Base-by-base conservation (phyloP, 768 basidiomycete genomes). In the Suillus sp. region DNA sequence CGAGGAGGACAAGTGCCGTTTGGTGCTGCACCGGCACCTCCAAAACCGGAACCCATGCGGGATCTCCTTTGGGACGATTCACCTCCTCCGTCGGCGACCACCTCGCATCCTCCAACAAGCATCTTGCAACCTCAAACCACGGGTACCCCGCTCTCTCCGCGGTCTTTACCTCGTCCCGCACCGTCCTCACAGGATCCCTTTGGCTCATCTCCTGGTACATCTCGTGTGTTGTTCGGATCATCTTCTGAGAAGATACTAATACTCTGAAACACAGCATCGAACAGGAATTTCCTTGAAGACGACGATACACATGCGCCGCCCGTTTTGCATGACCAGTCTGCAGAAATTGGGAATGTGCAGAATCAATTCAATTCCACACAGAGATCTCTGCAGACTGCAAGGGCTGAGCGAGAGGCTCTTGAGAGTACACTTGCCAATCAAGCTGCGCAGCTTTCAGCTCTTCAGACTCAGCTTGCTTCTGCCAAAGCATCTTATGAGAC, bases 401-500 rank as follows among this genome's bases (percentile, higher is more conserved):
- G 88, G 71, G 75, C 78, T 35, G 92, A 94, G 63, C 88, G 93
- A 45, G 79, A 76, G 43, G 77, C 83, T 9, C 74, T 92, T 34
- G 94, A 96, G 69, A 79, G 81, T 59, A 81, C 79, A 0, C 78
- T 93, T 11, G 83, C 86, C 1, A 81, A 81, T 51, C 91, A 93
- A 68, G 88, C 90, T 0, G 80, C 84, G 0, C 87, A 95, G 72
- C 83, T 99, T 32, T 84, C 89, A 8, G 83, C 90, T 42, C 78
- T 98, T 37, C 92, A 98, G 71, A 88, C 85, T 22, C 92, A 95
- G 69, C 83, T 99, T 13, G 85, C 89, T 0, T 84, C 88, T 2
- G 92, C 95, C 10, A 92, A 93, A 70, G 89, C 88, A 27, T 84
- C 92, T 1, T 94, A 92, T 68, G 95, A 96, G 73, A 89, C 88